Percentiles rank a stretch among this genome's conserved stretches.
phyloP scores from a whole-genome alignment of 805 yeast genomes.

The Suhomyces emberorum region DNA sequence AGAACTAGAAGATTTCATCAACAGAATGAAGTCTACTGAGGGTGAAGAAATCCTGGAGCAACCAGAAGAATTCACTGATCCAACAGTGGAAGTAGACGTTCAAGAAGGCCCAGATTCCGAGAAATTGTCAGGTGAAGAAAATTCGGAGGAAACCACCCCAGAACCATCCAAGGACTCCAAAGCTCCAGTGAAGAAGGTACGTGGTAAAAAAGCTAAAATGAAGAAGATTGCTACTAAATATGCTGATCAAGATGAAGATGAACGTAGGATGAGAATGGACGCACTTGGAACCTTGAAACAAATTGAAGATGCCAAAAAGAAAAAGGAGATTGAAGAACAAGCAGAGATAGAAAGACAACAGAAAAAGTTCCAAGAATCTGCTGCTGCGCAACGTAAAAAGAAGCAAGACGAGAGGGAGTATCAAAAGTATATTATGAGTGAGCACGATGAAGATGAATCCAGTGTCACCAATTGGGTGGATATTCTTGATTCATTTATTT shows the following conservation, averaged over 20 bases:
- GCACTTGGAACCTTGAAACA: conserved; percentile 81
- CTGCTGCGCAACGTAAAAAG: conserved; percentile 42
- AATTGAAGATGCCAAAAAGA: conserved; percentile 28
- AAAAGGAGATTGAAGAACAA: conserved; percentile 18
- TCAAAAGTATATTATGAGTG: conserved; percentile 37
- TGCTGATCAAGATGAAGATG: conserved; percentile 90
- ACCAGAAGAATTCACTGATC: background rate
- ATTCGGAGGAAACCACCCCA: background rate
- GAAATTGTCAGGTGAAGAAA: background rate
- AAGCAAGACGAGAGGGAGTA: conserved; percentile 44
- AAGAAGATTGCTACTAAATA: conserved; percentile 82
- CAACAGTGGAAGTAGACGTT: background rate
- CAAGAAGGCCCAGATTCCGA: background rate
- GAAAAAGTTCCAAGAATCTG: conserved; percentile 30
- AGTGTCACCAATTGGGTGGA: conserved; percentile 33
- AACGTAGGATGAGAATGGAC: conserved; percentile 68
- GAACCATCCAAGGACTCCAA: conserved; percentile 1
- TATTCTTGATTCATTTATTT: conserved; percentile 43
- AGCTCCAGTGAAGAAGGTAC: conserved; percentile 37
- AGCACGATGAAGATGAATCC: conserved; percentile 31
- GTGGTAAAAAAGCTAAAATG: conserved; percentile 84
- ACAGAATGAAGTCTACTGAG: background rate
- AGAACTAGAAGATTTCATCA: conserved; percentile 27
- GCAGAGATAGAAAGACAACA: conserved; percentile 17
- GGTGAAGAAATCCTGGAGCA: background rate